Evolutionary conservation across 2,329 filamentous ascomycete genomes (phyloP).

Genomic region (Onygenales sp.): DNA sequence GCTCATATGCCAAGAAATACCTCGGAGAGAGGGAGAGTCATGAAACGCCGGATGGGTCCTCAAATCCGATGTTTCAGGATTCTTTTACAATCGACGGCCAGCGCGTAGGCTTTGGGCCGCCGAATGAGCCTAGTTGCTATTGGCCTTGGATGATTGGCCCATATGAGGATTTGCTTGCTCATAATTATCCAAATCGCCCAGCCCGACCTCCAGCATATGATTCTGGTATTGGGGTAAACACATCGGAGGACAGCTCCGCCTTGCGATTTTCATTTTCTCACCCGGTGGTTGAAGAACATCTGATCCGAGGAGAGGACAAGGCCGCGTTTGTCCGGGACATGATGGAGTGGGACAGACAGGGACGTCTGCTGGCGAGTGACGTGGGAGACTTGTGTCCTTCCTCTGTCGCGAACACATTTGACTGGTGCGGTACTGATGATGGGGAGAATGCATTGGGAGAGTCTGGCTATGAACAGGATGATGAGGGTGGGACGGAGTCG

Average conservation of each 20-base stretch:
- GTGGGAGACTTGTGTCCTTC: constrained; percentile 1
- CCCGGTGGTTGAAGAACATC: background rate
- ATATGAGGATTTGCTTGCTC: no score
- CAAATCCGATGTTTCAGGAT: no score
- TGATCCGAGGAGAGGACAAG: constrained; percentile 2
- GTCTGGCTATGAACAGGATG: background rate
- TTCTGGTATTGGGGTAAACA: background rate
- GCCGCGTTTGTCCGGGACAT: background rate
- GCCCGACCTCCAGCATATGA: no score
- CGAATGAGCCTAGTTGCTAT: no score
- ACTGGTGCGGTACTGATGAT: background rate
- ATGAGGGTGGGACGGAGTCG: background rate
- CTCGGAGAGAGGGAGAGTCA: background rate
- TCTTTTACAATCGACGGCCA: no score
- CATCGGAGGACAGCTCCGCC: background rate
- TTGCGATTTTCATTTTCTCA: background rate
- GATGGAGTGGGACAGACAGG: background rate
- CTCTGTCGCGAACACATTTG: background rate
- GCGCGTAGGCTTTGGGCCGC: no score
- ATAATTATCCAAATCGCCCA: no score
- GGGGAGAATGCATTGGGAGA: background rate
- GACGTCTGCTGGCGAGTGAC: constrained; percentile 1
- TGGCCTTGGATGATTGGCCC: no score
- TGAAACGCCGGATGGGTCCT: no score
- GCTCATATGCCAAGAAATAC: background rate